Percentiles rank a stretch among this genome's conserved stretches.
Evolutionary conservation across 768 basidiomycete species (phyloP).

Genomic region (Suillus sp.): DNA sequence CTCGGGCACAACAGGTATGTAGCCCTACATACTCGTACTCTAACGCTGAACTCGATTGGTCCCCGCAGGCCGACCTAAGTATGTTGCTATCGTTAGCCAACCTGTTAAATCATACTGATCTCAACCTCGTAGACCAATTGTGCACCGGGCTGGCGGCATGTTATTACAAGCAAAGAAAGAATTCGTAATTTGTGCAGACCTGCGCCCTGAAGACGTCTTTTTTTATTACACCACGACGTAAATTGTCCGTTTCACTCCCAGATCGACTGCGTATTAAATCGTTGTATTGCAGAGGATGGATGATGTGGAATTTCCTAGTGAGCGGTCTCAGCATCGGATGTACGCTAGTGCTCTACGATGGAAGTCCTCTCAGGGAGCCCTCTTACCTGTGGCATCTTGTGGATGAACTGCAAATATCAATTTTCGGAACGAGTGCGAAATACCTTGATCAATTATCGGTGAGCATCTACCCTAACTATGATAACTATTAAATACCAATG

Average conservation of each 20-base stretch:
- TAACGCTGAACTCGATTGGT: neutral
- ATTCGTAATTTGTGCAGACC: conserved; percentile 66
- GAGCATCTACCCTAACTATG: conserved; percentile 20
- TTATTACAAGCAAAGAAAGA: conserved; percentile 73
- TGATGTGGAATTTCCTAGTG: conserved; percentile 90
- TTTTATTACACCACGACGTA: conserved; percentile 85
- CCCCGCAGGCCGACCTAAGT: conserved; percentile 54
- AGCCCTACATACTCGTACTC: neutral
- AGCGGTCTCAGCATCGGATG: conserved; percentile 65
- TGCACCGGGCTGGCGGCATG: conserved; percentile 81
- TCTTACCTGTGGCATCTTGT: conserved; percentile 68
- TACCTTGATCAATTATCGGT: conserved; percentile 80
- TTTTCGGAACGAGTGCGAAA: conserved; percentile 85
- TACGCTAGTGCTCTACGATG: conserved; percentile 78
- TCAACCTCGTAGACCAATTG: conserved; percentile 59
- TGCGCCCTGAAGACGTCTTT: conserved; percentile 68
- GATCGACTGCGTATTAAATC: conserved; percentile 8
- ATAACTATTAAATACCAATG: conserved; percentile 14
- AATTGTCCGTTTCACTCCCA: conserved; percentile 27
- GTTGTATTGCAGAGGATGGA: conserved; percentile 64
- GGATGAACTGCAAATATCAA: conserved; percentile 68
- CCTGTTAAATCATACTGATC: neutral
- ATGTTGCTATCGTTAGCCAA: conserved; percentile 24
- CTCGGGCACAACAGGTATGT: conserved; percentile 75
- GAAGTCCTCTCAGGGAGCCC: conserved; percentile 72